A percentile compares a stretch with the other conserved stretches of the same genome.
These are phyloP conservation scores for Cercospora nicotianae DNA, from an alignment of 2,329 filamentous ascomycete species.

Conservation along the genomic window DNA sequence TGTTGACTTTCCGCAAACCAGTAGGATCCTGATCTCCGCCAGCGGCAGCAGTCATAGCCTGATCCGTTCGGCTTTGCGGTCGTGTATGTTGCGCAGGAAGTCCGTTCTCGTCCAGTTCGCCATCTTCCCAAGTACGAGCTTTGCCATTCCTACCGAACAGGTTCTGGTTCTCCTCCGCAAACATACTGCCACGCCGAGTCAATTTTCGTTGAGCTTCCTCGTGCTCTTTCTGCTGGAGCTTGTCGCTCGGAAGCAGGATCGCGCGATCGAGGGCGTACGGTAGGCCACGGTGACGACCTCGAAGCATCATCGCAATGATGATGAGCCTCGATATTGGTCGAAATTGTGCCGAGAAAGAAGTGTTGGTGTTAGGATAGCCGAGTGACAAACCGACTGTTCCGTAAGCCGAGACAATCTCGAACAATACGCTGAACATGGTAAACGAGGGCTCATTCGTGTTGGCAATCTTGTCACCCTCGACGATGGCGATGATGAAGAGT, in stretches of 20 bases:
- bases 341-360: slow-evolving; percentile 83
- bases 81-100: slow-evolving; percentile 30
- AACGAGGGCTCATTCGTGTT: slow-evolving; percentile 56
- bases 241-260: slow-evolving; percentile 66
- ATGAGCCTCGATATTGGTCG: slow-evolving; percentile 66
- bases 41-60: slow-evolving; percentile 24
- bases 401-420: slow-evolving; percentile 87
- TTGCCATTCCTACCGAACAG: slow-evolving; percentile 15
- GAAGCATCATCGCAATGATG: slow-evolving; percentile 66
- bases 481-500: slow-evolving; percentile 87
- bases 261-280: slow-evolving; percentile 69
- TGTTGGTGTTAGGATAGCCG: slow-evolving; percentile 73
- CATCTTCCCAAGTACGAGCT: slow-evolving; percentile 27
- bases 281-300: slow-evolving; percentile 64
- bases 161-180: slow-evolving; percentile 22
- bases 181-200: slow-evolving; percentile 31
- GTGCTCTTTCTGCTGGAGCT: slow-evolving; percentile 61
- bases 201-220: slow-evolving; percentile 41
- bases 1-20: slow-evolving; percentile 19
- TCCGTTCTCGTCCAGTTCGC: slow-evolving; percentile 33
- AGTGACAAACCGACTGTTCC: slow-evolving; percentile 91
- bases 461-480: slow-evolving; percentile 73
- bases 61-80: slow-evolving; percentile 12
- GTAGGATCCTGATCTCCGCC: slow-evolving; percentile 21
- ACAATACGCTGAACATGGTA: slow-evolving; percentile 60